Evolutionary conservation across 1,284 basidiomycete genomes (phyloP).

Genomic region (Filobasidium uniguttulatum): DNA sequence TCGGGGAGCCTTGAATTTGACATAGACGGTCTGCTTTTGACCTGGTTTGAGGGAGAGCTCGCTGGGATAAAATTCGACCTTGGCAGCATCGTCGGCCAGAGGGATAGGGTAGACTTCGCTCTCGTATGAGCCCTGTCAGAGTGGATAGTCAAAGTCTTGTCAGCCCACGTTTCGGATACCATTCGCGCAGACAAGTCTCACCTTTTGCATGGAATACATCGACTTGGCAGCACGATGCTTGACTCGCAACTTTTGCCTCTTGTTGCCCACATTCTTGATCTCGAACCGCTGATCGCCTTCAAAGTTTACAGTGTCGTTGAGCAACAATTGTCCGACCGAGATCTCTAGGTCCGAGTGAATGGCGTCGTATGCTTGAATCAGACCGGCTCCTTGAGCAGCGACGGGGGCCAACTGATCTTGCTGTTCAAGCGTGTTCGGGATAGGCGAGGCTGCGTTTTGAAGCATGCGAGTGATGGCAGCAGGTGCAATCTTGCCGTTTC

Average conservation of each 20-base stretch:
- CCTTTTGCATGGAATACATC: conserved; percentile 19
- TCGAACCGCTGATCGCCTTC: conserved; percentile 35
- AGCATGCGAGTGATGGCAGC: conserved; percentile 44
- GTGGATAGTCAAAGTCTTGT: too few relatives aligned
- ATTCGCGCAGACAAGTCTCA: conserved; percentile 2
- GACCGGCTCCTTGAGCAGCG: conserved; percentile 52
- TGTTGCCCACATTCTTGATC: conserved; percentile 22
- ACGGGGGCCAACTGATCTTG: conserved; percentile 45
- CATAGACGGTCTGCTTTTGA: conserved; percentile 16
- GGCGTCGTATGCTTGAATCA: conserved; percentile 52
- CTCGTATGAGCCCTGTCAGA: conserved; percentile 10
- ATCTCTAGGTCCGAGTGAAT: conserved; percentile 46
- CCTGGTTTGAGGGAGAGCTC: conserved; percentile 22
- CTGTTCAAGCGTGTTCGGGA: conserved; percentile 43
- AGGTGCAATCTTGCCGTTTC: conserved; percentile 22
- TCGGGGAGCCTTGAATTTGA: conserved; percentile 23
- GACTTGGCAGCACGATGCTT: conserved; percentile 24
- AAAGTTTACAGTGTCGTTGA: conserved; percentile 58
- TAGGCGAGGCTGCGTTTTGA: conserved; percentile 46
- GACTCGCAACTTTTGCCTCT: conserved; percentile 19
- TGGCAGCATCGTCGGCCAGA: conserved; percentile 18
- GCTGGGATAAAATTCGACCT: conserved; percentile 22
- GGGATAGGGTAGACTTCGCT: conserved; percentile 18
- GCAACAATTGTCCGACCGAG: conserved; percentile 46
- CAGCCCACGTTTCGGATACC: background rate